Conservation (phyloP, 192 early-diverging fungal species). For the Podila horticola region DNA sequence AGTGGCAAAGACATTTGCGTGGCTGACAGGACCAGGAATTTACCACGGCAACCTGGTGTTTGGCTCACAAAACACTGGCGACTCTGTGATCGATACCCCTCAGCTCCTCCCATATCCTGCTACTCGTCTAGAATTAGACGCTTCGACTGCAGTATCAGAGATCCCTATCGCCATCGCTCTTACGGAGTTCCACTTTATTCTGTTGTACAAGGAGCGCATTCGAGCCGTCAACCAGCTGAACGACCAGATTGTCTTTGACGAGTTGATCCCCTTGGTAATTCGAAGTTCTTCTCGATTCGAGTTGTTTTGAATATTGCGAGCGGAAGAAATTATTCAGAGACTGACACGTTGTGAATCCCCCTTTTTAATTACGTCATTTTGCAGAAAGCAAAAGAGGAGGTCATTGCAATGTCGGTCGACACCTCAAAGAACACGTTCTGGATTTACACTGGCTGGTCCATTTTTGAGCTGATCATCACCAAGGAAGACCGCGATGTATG, state of each 20-base stretch:
- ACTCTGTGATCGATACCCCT: constrained; percentile 84
- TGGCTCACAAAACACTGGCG: constrained; percentile 76
- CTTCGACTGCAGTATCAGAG: constrained; percentile 50
- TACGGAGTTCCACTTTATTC: constrained; percentile 90
- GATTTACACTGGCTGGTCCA: constrained; percentile 84
- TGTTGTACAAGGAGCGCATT: constrained; percentile 83
- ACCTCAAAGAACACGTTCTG: constrained; percentile 87
- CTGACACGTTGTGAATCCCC: neutral
- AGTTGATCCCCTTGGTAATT: constrained; percentile 76
- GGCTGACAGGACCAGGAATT: constrained; percentile 91
- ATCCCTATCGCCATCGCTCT: constrained; percentile 81
- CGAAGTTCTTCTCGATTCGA: neutral
- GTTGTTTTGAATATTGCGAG: too few relatives aligned
- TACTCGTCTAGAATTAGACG: constrained; percentile 48
- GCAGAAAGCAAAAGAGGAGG: constrained; percentile 68
- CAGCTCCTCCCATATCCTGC: constrained; percentile 85
- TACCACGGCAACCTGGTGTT: constrained; percentile 87
- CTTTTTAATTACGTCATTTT: neutral
- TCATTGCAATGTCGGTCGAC: constrained; percentile 80
- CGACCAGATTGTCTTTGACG: constrained; percentile 86
- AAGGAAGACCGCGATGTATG: constrained; percentile 97
- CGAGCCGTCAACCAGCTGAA: constrained; percentile 85
- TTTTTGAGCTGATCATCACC: constrained; percentile 91
- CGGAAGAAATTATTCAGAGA: neutral
- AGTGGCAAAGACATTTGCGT: constrained; percentile 84